phyloP scores from a whole-genome alignment of 805 yeast species.

The Yamadazyma akitaensis region DNA sequence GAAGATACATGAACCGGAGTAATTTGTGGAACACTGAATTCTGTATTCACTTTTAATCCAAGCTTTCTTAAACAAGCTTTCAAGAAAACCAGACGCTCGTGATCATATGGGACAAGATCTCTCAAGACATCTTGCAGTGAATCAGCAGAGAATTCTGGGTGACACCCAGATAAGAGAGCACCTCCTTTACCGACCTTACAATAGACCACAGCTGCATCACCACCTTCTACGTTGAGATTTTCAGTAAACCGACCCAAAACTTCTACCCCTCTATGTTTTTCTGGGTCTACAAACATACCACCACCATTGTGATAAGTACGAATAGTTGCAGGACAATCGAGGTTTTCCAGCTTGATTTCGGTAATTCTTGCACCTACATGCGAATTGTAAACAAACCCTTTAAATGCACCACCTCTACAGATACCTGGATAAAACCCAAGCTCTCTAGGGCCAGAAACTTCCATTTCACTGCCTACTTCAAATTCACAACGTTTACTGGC shows the following conservation, averaged over 20 bases:
- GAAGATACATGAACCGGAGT: constrained; percentile 65
- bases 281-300: constrained; percentile 76
- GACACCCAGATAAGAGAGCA: constrained; percentile 79
- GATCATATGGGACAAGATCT: constrained; percentile 42
- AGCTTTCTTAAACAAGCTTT: constrained; percentile 52
- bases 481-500: constrained; percentile 76
- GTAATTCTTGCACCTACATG: constrained; percentile 74
- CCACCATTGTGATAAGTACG: constrained; percentile 84
- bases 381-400: constrained; percentile 76
- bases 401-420: constrained; percentile 75
- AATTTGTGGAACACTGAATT: constrained; percentile 54
- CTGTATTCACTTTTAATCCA: constrained; percentile 67
- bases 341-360: constrained; percentile 32
- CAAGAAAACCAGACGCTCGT: constrained; percentile 53
- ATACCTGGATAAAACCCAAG: constrained; percentile 78
- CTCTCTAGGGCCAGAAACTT: constrained; percentile 84
- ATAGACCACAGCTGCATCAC: constrained; percentile 66
- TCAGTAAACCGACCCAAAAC: constrained; percentile 69
- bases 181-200: constrained; percentile 70
- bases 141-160: constrained; percentile 69
- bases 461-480: constrained; percentile 74
- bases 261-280: constrained; percentile 55
- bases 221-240: constrained; percentile 47
- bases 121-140: constrained; percentile 24
- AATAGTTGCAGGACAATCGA: constrained; percentile 24